Conservation (phyloP, 257 asterid species). For the Anisodus acutangulus region DNA sequence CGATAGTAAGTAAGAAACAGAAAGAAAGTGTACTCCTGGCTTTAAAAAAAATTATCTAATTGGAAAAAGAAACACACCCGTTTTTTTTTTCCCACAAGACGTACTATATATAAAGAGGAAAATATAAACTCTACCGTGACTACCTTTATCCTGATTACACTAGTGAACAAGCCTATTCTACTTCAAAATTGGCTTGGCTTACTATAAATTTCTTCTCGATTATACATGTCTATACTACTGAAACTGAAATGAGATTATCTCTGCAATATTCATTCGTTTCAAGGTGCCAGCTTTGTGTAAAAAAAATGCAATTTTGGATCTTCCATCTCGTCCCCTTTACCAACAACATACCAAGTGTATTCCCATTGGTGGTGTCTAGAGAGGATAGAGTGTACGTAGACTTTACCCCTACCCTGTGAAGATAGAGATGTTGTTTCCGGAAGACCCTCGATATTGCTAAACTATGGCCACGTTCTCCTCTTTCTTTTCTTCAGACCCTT, state of each 20-base stretch:
- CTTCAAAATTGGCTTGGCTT: neutral
- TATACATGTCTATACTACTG: neutral
- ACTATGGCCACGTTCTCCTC: slow-evolving; percentile 13
- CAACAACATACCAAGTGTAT: too few species aligned
- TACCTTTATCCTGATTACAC: neutral
- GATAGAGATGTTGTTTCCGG: too few species aligned
- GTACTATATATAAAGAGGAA: neutral
- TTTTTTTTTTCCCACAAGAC: neutral
- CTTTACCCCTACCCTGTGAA: too few species aligned
- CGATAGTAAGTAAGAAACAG: too few species aligned
- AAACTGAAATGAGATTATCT: neutral
- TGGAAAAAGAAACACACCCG: too few species aligned
- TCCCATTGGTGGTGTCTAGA: too few species aligned
- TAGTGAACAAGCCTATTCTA: neutral
- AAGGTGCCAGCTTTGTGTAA: neutral
- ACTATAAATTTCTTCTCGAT: neutral
- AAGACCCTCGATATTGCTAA: neutral
- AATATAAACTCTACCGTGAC: neutral
- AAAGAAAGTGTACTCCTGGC: neutral
- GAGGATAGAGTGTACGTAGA: too few species aligned
- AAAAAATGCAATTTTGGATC: neutral
- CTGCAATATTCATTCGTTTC: neutral
- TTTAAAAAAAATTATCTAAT: too few species aligned
- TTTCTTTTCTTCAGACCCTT: slow-evolving; percentile 35
- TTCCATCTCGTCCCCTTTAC: neutral